Evolutionary conservation across 2,329 filamentous ascomycete species (phyloP), one percentile per base, ranked within the genome.

Genomic region (Parascedosporium putredinis): DNA sequence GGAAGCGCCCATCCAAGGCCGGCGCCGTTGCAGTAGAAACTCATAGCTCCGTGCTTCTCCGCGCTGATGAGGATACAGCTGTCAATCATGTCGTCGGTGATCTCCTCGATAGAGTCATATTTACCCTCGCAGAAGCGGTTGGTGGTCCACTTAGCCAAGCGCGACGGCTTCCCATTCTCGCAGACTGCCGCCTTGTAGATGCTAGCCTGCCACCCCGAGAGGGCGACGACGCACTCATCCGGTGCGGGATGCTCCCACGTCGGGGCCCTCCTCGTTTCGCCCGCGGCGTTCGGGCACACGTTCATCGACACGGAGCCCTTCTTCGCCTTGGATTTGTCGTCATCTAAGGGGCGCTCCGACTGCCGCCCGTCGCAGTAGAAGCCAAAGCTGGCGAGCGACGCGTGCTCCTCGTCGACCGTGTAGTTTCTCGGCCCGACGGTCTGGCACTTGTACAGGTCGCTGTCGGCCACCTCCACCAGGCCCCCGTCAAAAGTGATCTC

Each of bases 41-140:
- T 29, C 8, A 44, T 44, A 14, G 38, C 45, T 3, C 47, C 43
- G 9, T 50, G 47, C 9, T 24, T 25, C 3, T 36, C 29, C 24
- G 8, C 23, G 31, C 52, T 53, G 16, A 54, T 49, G 8, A 53
- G 36, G 10, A 54, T 36, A n/a, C 53, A 54, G 10, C 46, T 47
- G 14, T 45, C n/a, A 2, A 42, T 40, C 52, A 59, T 57, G 6
- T 62, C 55, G 1, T 55, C 49, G 7, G 57, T 56, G 3, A 59
- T 55, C 14, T 79, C 79, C 20, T 78, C 75, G 51, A 89, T 73
- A 24, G 88, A 78, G 0, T 84, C 88, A 1, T 82, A 81, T 55
- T 83, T 72, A 65, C 79, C 87, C 68, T 86, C 88, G 63, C 86
- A 85, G 5, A 77, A 68, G 46, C 81, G 66, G 60, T 71, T 75